phyloP scores from a whole-genome alignment of 805 yeast genomes.

The Komagataella kurtzmanii region DNA sequence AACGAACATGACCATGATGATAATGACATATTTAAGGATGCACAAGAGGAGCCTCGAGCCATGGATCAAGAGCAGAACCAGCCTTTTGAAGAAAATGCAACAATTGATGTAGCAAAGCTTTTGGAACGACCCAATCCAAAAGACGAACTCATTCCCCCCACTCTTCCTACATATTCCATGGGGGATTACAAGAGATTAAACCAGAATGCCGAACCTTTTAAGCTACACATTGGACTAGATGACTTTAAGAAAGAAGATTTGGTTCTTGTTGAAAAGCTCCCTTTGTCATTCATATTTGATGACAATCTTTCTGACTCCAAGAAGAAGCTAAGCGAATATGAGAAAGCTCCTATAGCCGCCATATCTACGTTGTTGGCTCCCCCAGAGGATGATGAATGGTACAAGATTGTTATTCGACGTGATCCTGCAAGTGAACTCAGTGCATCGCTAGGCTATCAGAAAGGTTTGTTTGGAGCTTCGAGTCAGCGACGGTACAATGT shows the following conservation, averaged over 20 bases:
- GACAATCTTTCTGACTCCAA: constrained; percentile 8
- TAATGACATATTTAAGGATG: constrained; percentile 2
- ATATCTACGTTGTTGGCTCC: constrained; percentile 55
- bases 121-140: constrained; percentile 18
- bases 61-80: neutral
- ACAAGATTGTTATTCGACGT: constrained; percentile 39
- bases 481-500: constrained; percentile 42
- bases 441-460: constrained; percentile 26
- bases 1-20: constrained; percentile 1
- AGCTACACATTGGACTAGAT: constrained; percentile 25
- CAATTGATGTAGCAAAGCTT: constrained; percentile 25
- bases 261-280: constrained; percentile 32
- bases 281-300: constrained; percentile 33
- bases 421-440: constrained; percentile 23
- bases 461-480: constrained; percentile 41
- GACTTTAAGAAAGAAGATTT: constrained; percentile 31
- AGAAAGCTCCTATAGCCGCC: constrained; percentile 4
- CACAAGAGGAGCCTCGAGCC: constrained; percentile 4
- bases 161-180: constrained; percentile 15
- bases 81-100: constrained; percentile 1
- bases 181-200: constrained; percentile 13
- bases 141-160: constrained; percentile 15
- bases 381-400: constrained; percentile 46
- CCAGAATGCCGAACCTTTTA: constrained; percentile 25
- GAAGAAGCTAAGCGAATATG: constrained; percentile 5